Base-by-base conservation (phyloP, 768 basidiomycete species). In the Tephrocybe sp. region DNA sequence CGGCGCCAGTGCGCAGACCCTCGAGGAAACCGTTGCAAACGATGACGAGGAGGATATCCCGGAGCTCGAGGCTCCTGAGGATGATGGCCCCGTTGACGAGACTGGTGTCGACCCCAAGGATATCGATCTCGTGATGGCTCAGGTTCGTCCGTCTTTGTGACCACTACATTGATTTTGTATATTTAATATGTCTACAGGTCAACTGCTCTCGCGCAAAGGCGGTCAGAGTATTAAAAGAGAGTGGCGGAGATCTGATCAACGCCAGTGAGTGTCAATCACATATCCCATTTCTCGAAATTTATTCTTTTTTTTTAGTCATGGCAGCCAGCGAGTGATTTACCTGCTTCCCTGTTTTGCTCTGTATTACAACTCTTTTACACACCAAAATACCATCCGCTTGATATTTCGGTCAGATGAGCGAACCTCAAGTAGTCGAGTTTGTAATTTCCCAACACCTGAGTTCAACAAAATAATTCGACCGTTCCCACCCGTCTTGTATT, bases 201-300 rank as follows among this genome's bases (percentile, higher is more conserved):
- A 85, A 80, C 64, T 96, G 92, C 71, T 83, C 91, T 43, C 84
- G 93, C 56, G 91, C 90, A 36, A 97, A 95, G 69, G 97, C 96
- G 34, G 89, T 93, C 38, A 82, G 85, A 51, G 94, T 83, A 56
- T 72, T 98, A 68, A 94, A 91, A 74, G 92, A 93, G 61, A 91
- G 84, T 59, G 87, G 88, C 45, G 94, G 94, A 34, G 95, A 98
- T 73, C 68, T 98, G 68, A 95, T 97, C 76, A 95, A 94, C 70
- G 95, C 94, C 54, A 96, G 93, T 96, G 66, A 69, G 93, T 89
- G 42, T 43, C 22, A 51, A 23, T 46, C 12, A 31, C 47, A 11
- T 30, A 20, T 42, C 16, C 32, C 41, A 31, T 33, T 41, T 16
- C 14, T 30, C 16, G 8, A 33, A 40, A 48, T 44, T 54, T 20